Conservation (phyloP, 345 rosid genomes). For the Syzygium aromaticum region DNA sequence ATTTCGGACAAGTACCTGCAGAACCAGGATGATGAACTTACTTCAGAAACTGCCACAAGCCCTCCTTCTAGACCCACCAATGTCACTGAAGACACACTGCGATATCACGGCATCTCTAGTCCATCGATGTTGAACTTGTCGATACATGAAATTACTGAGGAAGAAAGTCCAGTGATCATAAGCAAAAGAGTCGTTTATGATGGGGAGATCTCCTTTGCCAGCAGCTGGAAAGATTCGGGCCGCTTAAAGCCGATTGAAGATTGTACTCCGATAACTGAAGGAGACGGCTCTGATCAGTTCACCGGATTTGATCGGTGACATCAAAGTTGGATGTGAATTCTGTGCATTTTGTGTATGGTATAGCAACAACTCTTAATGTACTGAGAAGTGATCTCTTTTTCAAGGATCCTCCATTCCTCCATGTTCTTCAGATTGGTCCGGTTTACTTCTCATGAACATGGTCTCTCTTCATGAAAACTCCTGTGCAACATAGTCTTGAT, state of each 20-base stretch:
- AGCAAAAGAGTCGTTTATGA: background rate
- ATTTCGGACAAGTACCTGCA: background rate
- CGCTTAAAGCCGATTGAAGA: background rate
- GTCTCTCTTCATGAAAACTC: background rate
- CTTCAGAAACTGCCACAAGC: background rate
- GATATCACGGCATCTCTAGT: background rate
- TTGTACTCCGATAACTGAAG: background rate
- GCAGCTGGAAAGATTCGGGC: slow-evolving; percentile 15
- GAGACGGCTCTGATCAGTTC: background rate
- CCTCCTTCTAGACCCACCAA: background rate
- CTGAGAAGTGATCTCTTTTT: background rate
- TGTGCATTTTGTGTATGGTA: background rate
- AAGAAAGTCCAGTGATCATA: background rate
- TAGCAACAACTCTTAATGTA: background rate
- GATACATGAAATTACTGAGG: slow-evolving; percentile 1
- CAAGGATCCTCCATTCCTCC: background rate
- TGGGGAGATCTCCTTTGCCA: slow-evolving; percentile 18
- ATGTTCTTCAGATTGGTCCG: background rate
- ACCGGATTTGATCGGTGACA: background rate
- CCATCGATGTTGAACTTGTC: background rate
- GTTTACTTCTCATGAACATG: background rate
- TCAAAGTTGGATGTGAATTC: background rate
- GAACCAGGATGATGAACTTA: background rate
- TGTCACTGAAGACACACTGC: background rate
- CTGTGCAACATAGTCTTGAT: background rate